Conservation (phyloP, 1,139 yeast genomes). For the Kluyveromyces marxianus region DNA sequence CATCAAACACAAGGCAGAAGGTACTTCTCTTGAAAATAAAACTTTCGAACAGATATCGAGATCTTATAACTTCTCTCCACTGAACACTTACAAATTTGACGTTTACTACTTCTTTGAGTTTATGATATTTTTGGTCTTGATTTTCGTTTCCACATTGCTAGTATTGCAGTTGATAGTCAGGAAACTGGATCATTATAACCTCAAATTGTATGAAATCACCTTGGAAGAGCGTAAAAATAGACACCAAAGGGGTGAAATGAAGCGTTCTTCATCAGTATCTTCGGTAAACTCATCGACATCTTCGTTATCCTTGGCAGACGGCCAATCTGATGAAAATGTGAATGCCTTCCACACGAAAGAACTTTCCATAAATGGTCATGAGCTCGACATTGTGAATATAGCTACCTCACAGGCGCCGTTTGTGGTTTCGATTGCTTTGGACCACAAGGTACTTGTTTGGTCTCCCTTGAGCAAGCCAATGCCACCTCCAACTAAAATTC, state of each 20-base stretch:
- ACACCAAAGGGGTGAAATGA: background rate
- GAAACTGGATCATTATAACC: slow-evolving; percentile 7
- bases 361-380: slow-evolving; percentile 45
- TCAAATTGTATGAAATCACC: background rate
- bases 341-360: slow-evolving; percentile 42
- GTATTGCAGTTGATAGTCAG: slow-evolving; percentile 27
- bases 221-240: slow-evolving; percentile 4
- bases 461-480: slow-evolving; percentile 49
- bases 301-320: background rate
- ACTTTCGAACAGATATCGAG: background rate
- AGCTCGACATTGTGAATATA: slow-evolving; percentile 55
- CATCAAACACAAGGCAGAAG: slow-evolving; percentile 9
- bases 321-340: slow-evolving; percentile 14
- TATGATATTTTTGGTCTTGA: slow-evolving; percentile 35
- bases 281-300: slow-evolving; percentile 5
- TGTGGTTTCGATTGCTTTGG: slow-evolving; percentile 64
- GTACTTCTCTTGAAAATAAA: background rate
- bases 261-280: slow-evolving; percentile 6
- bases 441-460: slow-evolving; percentile 67
- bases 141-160: slow-evolving; percentile 34
- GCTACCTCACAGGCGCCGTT: slow-evolving; percentile 50
- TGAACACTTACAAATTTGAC: slow-evolving; percentile 33
- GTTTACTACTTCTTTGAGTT: slow-evolving; percentile 39
- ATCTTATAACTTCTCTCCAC: background rate
- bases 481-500: slow-evolving; percentile 40